A percentile compares a stretch with the other conserved stretches of the same genome.
phyloP scores from a whole-genome alignment of 805 yeast species.

The Starmera dryadoides region DNA sequence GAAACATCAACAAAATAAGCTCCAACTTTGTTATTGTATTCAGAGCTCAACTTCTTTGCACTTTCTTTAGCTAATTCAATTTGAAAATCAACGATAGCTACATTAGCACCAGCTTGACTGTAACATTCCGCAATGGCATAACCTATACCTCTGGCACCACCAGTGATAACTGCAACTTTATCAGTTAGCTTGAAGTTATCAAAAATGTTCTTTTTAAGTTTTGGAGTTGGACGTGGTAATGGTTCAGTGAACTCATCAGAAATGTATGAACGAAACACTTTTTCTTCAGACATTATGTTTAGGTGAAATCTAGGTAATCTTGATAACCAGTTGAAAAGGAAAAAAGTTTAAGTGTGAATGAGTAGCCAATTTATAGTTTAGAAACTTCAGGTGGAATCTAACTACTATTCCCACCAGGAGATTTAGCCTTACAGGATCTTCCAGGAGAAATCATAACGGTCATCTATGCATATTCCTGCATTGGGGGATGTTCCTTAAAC shows the following conservation, averaged over 20 bases:
- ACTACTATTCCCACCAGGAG: too few species aligned
- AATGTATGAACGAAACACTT: conserved; percentile 13
- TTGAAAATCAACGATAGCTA: conserved; percentile 37
- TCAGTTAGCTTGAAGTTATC: conserved; percentile 76
- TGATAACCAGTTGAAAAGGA: too few species aligned
- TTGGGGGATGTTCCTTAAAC: too few species aligned
- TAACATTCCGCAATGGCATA: conserved; percentile 74
- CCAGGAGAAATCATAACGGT: too few species aligned
- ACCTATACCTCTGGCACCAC: conserved; percentile 81
- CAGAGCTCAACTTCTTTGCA: conserved; percentile 46
- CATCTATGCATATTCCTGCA: too few species aligned
- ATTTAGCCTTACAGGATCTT: too few species aligned
- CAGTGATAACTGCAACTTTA: conserved; percentile 79
- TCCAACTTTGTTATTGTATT: conserved; percentile 52
- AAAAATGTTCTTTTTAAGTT: conserved; percentile 42
- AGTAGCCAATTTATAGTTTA: too few species aligned
- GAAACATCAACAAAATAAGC: conserved; percentile 37
- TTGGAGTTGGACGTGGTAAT: conserved; percentile 49
- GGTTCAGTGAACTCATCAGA: conserved; percentile 21
- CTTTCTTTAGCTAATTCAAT: conserved; percentile 40
- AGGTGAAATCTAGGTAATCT: too few species aligned
- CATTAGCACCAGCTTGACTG: conserved; percentile 83
- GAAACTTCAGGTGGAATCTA: too few species aligned
- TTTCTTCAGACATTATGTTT: background rate
- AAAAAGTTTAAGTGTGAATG: too few species aligned